Base-by-base conservation (phyloP, 768 basidiomycete genomes). In the Kwoniella shandongensis region DNA sequence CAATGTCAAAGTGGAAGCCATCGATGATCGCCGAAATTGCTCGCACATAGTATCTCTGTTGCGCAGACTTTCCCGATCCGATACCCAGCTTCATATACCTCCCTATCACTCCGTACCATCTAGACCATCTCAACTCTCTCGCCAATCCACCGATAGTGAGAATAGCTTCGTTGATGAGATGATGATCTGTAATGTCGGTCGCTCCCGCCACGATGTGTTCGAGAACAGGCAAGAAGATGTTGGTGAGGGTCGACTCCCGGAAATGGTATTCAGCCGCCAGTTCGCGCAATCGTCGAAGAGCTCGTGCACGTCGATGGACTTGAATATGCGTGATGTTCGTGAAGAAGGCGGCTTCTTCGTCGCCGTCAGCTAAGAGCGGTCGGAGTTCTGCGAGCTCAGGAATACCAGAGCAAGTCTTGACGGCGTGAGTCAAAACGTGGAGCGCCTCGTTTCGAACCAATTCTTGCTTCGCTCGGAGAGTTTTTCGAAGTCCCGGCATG, bases 331-430 rank as follows among this genome's bases (percentile, higher is more conserved):
- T 84, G 45, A 97, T 85, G 76, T 99, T 99, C 80, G 86, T 87
- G 83, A 99, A 98, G 79, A 98, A 93, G 72, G 88, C 92, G 29
- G 91, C 91, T 76, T 99, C 94, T 46, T 88, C 86, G 70, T 98
- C 92, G 1, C 90, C 93, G 17, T 81, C 84, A 7, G 88, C 89
- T 29, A 97, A 81, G 6, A 98, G 78, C 11, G 85, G 81, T 22
- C 79, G 83, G 85, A 98, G 86, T 70, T 97, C 92, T 47, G 84
- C 84, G 25, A 97, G 76, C 1, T 82, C 75, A 0, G 78, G 69
- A 27, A 92, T 79, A 18, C 80, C 76, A 5, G 81, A 78, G 63
- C 88, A 88, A 59, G 81, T 83, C 32, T 80, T 78, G 5, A 93
- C 85, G 1, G 88, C 85, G 63, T 86, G 83, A 0, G 87, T 85